Percentiles rank a stretch among this genome's conserved stretches.
phyloP scores from a whole-genome alignment of 140 eudicot species.

The Flaveria floridana region DNA sequence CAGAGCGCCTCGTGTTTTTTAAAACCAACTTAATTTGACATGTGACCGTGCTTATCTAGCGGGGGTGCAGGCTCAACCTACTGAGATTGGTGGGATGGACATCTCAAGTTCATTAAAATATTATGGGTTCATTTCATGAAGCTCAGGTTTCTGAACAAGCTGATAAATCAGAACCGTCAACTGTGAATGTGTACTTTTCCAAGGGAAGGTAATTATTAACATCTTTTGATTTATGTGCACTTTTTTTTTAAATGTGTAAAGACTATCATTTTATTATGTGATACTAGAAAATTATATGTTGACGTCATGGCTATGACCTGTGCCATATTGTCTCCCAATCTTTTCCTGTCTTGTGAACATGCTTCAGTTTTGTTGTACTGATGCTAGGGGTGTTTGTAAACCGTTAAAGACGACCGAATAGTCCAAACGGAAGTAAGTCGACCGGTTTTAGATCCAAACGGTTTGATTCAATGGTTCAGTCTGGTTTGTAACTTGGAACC shows the following conservation, averaged over 20 bases:
- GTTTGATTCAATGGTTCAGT: neutral
- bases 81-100: constrained; percentile 48
- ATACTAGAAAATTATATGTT: neutral
- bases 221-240: neutral
- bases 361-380: neutral
- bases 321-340: neutral
- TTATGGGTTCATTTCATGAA: constrained; percentile 28
- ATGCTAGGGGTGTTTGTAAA: too few species aligned
- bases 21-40: constrained; percentile 25
- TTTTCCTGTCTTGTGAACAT: neutral
- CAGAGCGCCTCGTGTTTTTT: neutral
- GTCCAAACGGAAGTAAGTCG: neutral
- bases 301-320: neutral
- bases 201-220: neutral
- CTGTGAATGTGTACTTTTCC: constrained; percentile 3
- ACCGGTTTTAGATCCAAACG: neutral
- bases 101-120: neutral
- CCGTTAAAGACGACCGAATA: too few species aligned
- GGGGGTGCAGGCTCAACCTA: constrained; percentile 73
- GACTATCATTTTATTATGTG: neutral
- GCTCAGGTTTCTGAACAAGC: constrained; percentile 37
- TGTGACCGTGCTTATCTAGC: constrained; percentile 36
- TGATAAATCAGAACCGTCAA: neutral
- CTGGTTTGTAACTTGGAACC: too few species aligned
- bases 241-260: neutral